Percentiles rank a stretch among this genome's conserved stretches.
Conservation (phyloP, 2,329 filamentous ascomycete genomes). For the Hypoxylon sp. region DNA sequence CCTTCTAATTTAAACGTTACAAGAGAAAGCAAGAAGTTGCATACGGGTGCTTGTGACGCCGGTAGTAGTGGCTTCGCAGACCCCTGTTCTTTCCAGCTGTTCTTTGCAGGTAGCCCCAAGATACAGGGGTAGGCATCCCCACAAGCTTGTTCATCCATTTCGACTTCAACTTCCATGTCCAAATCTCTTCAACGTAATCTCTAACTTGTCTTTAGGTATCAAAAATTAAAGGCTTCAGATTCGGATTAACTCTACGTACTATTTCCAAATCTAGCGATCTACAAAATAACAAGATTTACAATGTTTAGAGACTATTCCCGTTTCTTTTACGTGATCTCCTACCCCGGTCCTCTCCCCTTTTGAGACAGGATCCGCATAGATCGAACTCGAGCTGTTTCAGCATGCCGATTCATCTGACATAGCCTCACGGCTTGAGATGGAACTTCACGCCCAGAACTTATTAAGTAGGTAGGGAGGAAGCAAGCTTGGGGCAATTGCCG, state of each 20-base stretch:
- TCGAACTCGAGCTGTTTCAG: conserved; percentile 50
- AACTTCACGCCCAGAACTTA: conserved; percentile 11
- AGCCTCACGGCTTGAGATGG: conserved; percentile 38
- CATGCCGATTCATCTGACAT: conserved; percentile 38
- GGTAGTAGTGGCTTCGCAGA: conserved; percentile 8
- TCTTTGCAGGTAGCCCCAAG: conserved; percentile 7
- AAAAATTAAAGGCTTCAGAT: neutral
- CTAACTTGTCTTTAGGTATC: conserved; percentile 10
- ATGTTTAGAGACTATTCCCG: conserved; percentile 19
- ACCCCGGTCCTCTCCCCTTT: conserved; percentile 30
- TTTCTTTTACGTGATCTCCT: conserved; percentile 21
- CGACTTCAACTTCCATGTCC: conserved; percentile 12
- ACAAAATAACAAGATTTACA: conserved; percentile 13
- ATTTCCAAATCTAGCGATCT: conserved; percentile 3
- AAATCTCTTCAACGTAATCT: conserved; percentile 16
- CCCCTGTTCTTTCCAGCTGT: conserved; percentile 11
- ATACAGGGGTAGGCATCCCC: conserved; percentile 20
- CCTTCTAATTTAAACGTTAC: conserved; percentile 22
- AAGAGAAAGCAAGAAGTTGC: conserved; percentile 12
- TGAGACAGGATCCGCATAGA: conserved; percentile 48
- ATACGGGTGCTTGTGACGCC: conserved; percentile 19
- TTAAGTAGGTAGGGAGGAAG: conserved; percentile 29
- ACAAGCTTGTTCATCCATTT: conserved; percentile 16
- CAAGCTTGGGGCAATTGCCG: conserved; percentile 20
- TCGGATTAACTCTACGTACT: conserved; percentile 6